Conservation (phyloP, 2,329 filamentous ascomycete species). For the Fusarium setosum region DNA sequence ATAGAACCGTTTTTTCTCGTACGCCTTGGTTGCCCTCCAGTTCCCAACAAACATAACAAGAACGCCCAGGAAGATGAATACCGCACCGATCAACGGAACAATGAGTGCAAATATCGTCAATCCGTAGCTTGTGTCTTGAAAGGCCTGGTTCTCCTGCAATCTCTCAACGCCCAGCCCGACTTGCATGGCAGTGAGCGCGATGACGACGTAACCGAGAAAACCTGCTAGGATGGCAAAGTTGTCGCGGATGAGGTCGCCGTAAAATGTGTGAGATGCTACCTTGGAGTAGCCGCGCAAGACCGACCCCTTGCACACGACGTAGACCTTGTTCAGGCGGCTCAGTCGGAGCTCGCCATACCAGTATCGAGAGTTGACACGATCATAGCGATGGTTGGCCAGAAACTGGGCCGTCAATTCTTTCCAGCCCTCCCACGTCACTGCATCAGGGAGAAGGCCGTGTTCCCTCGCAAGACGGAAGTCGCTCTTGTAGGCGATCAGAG, state of each 20-base stretch:
- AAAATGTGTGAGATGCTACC: slow-evolving; percentile 30
- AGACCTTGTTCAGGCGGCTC: slow-evolving; percentile 50
- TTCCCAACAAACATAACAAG: slow-evolving; percentile 31
- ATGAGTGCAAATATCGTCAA: slow-evolving; percentile 28
- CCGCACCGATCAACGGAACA: slow-evolving; percentile 24
- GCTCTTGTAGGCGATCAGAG: slow-evolving; percentile 50
- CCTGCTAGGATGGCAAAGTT: slow-evolving; percentile 32
- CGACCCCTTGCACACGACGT: slow-evolving; percentile 23
- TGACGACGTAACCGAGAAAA: slow-evolving; percentile 32
- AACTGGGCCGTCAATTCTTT: slow-evolving; percentile 42
- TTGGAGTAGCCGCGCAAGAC: slow-evolving; percentile 27
- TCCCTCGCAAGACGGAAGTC: slow-evolving; percentile 53
- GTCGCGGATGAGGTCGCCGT: slow-evolving; percentile 29
- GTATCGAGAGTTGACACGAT: slow-evolving; percentile 51
- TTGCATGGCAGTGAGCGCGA: slow-evolving; percentile 33
- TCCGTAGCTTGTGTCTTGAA: slow-evolving; percentile 26
- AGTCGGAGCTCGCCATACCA: slow-evolving; percentile 55
- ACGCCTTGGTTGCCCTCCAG: slow-evolving; percentile 26
- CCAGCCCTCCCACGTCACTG: slow-evolving; percentile 54
- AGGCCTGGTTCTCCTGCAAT: slow-evolving; percentile 4
- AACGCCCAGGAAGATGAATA: slow-evolving; percentile 24
- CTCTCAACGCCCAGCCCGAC: slow-evolving; percentile 22
- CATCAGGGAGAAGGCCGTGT: slow-evolving; percentile 47
- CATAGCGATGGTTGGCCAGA: slow-evolving; percentile 42
- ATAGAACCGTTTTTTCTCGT: slow-evolving; percentile 18